Evolutionary conservation across 2,329 filamentous ascomycete species (phyloP), one percentile per base, ranked within the genome.

Genomic region (Zymoseptoria passerinii): DNA sequence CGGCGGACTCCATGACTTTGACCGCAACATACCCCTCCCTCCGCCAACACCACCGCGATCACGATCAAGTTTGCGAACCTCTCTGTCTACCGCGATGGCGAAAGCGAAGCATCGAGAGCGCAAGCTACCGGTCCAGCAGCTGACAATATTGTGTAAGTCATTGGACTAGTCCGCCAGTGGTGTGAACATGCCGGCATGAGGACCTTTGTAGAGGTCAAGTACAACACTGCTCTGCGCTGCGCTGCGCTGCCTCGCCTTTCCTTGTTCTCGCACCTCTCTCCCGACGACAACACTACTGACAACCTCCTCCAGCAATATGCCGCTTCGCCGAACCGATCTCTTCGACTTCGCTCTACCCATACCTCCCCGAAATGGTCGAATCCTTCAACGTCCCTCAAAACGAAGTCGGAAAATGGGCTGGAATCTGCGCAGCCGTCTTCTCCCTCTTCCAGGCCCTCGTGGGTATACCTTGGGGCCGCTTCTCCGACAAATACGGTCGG

Each of bases 241-340:
- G n/a, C 35, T n/a, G 35, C 35, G 35, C 35, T 16, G 35, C 35
- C 35, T 44, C 13, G 35, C 35, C 35, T n/a, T 44, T 44, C 16
- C 16, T 44, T 44, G 13, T 16, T 44, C 9, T n/a, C 7, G 13
- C 35, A n/a, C 8, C 5, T 16, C 56, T 55, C 57, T 55, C 50
- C 40, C 52, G 20, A 35, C 54, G 54, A 20, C 48, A 55, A 28
- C 5, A 8, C 40, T 40, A 58, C 64, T 63, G 50, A 68, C 55
- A 54, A n/a, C 44, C 29, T 16, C 29, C 40, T 48, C 51, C 67
- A 95, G 92, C 90, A 73, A 90, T 96, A 80, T 92, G 92, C 71
- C 90, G 92, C 61, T 84, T 96, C 67, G 89, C 91, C 61, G 92
- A 96, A 74, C 92, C 92, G 23, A 91, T 96, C 66, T 90, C 92